Evolutionary conservation across 495 filamentous ascomycete genomes (phyloP), one percentile per base, ranked within the genome.

Genomic region (Penicillium silybi): DNA sequence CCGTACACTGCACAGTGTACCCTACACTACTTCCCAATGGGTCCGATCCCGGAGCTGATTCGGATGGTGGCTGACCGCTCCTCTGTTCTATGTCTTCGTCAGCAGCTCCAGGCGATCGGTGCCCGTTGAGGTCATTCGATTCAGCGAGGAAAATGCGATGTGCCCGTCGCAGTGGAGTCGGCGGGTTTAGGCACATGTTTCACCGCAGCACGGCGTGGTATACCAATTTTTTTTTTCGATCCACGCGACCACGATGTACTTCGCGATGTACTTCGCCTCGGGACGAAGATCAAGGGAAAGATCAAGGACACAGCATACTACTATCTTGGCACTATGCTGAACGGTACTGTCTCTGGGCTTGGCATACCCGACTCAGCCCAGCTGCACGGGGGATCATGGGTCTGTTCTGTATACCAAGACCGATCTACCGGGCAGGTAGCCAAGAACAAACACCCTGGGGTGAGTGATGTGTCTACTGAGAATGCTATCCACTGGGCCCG

Each of bases 41-140:
- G 38, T 22, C 27, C 27, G 44, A 22, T 17, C 20, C 41, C 45
- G 44, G 49, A 39, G 40, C 46, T 52, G 51, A 57, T 65, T 51
- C 7, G 34, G 44, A 52, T 59, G 44, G 44, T 38, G 54, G 52
- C 59, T 65, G 62, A 65, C 62, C 62, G 62, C 62, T 65, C 32
- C 51, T 65, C 46, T 51, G 41, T 38, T 42, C 26, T 32, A 20
- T 27, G 25, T 37, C 47, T 42, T 56, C 43, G 47, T 58, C 54
- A 54, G 53, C 56, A 16, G 23, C n/a, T n/a, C n/a, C n/a, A 37
- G 44, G 34, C 46, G 20, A 40, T 49, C 50, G 46, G 45, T 57
- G 44, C 29, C n/a, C 23, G 27, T 27, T 29, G 4, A 43, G 47
- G 50, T 58, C 47, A 54, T 58, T 44, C 34, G 10, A 29, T 42